Evolutionary conservation across 2,329 filamentous ascomycete genomes (phyloP), one percentile per base, ranked within the genome.

Genomic region (Fusarium solani-melongenae): DNA sequence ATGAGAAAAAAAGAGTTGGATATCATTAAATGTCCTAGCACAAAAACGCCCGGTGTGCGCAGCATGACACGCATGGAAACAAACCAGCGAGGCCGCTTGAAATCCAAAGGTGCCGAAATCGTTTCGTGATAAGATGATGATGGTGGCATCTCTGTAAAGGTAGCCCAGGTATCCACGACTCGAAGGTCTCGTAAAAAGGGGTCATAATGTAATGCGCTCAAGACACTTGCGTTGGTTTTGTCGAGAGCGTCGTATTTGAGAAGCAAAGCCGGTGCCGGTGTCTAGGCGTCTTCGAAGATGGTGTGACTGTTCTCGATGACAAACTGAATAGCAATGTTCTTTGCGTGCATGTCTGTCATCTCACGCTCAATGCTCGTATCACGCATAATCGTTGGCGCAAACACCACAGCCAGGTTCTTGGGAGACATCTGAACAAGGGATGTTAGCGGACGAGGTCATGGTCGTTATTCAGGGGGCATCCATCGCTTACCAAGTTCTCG

Each of bases 321-420:
- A 78, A 96, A 97, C 84, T 98, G 95, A 75, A 98, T 92, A 7
- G 94, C 94, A 73, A 93, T 88, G 77, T 98, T 97, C 88, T 98
- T 98, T 76, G 92, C 90, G 81, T 96, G 93, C 88, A 98, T 97
- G 81, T 99, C 96, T 33, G 92, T 96, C 91, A 99, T 97, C 82
- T 99, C 96, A 70, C 95, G 92, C 82, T 97, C 94, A 70, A 98
- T 89, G 78, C 92, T 96, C 80, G 92, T 88, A 65, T 97, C 95
- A 76, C 96, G 91, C 94, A 99, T 97, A 77, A 99, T 97, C 1
- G 96, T 99, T 9, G 96, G 96, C 10, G 96, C 96, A 81, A 99
- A 99, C 39, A 99, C 96, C 46, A 99, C 96, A 5, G 96, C 95
- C 70, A 98, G 85, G 80, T 99, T 99, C 84, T 97, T 94, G 65